phyloP scores from a whole-genome alignment of 139 green algal species.

The Limnomonas spitsbergensis region DNA sequence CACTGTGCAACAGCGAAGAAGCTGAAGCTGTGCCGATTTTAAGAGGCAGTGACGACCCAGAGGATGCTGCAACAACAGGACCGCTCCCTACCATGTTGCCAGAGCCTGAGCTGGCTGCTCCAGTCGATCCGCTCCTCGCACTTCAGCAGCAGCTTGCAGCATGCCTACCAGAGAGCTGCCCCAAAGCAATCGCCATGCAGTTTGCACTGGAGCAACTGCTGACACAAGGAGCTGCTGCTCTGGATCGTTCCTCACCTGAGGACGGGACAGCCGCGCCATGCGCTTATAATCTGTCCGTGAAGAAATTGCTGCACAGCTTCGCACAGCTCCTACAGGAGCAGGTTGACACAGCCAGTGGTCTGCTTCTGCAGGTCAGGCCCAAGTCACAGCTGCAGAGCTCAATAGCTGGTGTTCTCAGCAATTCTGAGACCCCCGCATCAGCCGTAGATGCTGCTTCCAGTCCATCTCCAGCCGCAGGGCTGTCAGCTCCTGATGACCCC shows the following conservation, averaged over 20 bases:
- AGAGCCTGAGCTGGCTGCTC: not conserved
- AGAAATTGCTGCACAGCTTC: not conserved
- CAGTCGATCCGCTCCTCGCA: not conserved
- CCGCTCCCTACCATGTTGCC: too few species aligned
- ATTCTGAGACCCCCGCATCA: too few species aligned
- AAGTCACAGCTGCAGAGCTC: not conserved
- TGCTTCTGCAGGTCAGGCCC: not conserved
- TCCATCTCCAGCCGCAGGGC: not conserved
- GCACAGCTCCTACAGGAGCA: not conserved
- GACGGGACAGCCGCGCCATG: not conserved
- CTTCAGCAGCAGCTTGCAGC: conserved; percentile 3
- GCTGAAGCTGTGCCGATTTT: not conserved
- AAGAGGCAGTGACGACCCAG: not conserved
- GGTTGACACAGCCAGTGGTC: not conserved
- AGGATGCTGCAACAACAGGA: not conserved
- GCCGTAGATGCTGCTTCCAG: too few species aligned
- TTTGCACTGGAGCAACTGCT: conserved; percentile 10
- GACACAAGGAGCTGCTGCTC: not conserved
- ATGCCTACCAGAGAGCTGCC: conserved; percentile 2
- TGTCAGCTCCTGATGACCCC: not conserved
- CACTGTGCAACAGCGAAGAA: not conserved
- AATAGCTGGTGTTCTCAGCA: not conserved
- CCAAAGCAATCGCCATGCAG: not conserved
- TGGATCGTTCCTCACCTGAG: too few species aligned
- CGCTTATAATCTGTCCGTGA: not conserved